phyloP scores from a whole-genome alignment of 1,284 basidiomycete genomes.

The Pisolithus thermaeus region DNA sequence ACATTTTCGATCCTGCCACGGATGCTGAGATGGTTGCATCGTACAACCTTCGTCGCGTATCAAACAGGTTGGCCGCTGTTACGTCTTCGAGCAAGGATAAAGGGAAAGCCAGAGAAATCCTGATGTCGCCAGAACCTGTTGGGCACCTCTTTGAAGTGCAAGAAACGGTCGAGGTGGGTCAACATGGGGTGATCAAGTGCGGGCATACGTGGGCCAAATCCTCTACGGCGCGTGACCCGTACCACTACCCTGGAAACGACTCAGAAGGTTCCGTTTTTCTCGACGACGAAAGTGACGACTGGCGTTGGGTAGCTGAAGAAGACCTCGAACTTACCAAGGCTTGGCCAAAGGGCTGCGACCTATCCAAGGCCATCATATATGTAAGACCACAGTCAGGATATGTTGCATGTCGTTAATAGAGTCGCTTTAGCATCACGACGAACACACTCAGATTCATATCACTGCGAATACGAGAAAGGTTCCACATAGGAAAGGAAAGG shows the following conservation, averaged over 20 bases:
- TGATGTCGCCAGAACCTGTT: neutral
- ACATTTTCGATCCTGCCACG: conserved; percentile 44
- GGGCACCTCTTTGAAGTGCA: conserved; percentile 59
- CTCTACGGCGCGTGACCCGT: conserved; percentile 54
- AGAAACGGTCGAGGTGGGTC: conserved; percentile 38
- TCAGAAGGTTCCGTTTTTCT: conserved; percentile 22
- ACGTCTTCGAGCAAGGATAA: conserved; percentile 14
- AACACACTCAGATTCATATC: conserved; percentile 51
- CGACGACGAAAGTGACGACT: conserved; percentile 27
- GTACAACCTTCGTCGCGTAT: conserved; percentile 11
- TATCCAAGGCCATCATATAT: conserved; percentile 50
- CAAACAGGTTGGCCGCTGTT: conserved; percentile 3
- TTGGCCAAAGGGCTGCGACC: conserved; percentile 47
- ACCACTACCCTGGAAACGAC: conserved; percentile 34
- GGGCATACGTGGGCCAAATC: conserved; percentile 47
- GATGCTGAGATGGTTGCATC: conserved; percentile 19
- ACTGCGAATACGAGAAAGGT: conserved; percentile 47
- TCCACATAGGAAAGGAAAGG: conserved; percentile 45
- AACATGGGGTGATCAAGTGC: conserved; percentile 48
- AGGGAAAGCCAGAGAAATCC: conserved; percentile 23
- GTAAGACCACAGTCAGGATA: conserved; percentile 34
- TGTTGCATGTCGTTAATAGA: conserved; percentile 4
- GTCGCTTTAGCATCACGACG: conserved; percentile 43
- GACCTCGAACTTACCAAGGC: conserved; percentile 51
- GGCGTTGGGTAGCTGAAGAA: conserved; percentile 63